Base-by-base conservation (phyloP, 2,329 filamentous ascomycete species). In the Aspergillus pseudonomiae region DNA sequence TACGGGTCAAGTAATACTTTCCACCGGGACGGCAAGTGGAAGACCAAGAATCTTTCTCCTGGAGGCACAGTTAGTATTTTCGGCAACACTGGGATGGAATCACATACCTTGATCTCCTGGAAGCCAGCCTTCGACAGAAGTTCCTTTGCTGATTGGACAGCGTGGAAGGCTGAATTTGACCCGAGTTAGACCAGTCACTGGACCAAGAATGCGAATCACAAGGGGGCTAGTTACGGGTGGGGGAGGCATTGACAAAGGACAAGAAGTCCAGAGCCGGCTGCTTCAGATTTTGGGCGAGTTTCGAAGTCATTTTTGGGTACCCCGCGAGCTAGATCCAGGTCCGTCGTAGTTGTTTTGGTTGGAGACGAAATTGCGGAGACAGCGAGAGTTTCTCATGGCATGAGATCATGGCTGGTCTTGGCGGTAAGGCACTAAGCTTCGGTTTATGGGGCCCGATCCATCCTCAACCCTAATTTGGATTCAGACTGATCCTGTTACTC, bases 1-100 rank as follows among this genome's bases (percentile, higher is more conserved):
- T 98, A 68, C 94, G 91, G 55, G 94, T 98, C 73, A 97, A 87
- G 81, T 94, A 97, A 84, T 98, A 98, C 81, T 96, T 97, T 67
- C 94, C 94, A 67, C 94, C 94, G 26, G 93, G 92, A 62, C 88
- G 86, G 66, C 97, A 86, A 53, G 85, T 87, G 1, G 90, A 88
- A 16, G 90, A 86, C 94, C 95, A 98, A 54, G 91, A 89, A 74
- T 97, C 93, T 72, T 92, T 91, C 81, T 98, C 94, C 84, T 89
- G 59, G 53, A 32, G 11, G 59, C 19, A 39, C 26, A 34, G 28
- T 63, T 36, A 63, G 59, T 21, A 41, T 12, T 56, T 58, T 57
- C 26, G 24, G 32, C 26, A 46, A 9, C 34, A 43, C 28, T 39
- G 19, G 34, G 16, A 26, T 45, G 26, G 53, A 34, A 28, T 16